These are phyloP conservation scores for Candida sphagnicola DNA, from an alignment of 805 yeast species.

Conservation along the genomic window DNA sequence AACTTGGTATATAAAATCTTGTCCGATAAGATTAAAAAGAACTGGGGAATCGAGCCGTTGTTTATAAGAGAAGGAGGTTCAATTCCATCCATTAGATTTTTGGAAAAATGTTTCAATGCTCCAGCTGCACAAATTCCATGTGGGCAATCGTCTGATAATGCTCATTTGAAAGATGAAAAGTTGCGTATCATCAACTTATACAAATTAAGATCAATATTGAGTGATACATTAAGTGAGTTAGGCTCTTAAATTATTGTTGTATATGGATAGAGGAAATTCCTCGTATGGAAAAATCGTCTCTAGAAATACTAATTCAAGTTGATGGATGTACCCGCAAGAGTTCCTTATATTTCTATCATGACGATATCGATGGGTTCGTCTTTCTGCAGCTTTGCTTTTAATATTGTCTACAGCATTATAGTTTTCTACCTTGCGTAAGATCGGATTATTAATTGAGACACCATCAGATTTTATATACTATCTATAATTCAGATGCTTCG, in stretches of 20 bases:
- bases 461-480: no score
- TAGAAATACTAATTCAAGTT: no score
- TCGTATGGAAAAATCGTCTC: no score
- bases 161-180: conserved; percentile 87
- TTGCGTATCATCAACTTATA: conserved; percentile 73
- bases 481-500: no score
- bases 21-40: conserved; percentile 53
- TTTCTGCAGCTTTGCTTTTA: no score
- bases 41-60: conserved; percentile 80
- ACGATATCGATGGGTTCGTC: no score
- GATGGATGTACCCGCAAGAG: no score
- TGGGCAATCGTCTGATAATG: conserved; percentile 93
- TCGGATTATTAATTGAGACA: no score
- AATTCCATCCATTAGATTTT: conserved; percentile 80
- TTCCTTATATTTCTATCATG: no score
- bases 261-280: no score
- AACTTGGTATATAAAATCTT: conserved; percentile 71
- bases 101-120: conserved; percentile 79
- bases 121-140: conserved; percentile 96
- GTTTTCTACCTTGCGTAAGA: no score
- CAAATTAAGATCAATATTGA: conserved; percentile 63
- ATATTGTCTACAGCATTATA: no score
- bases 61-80: conserved; percentile 96
- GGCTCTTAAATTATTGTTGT: conserved; percentile 20
- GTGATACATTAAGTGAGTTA: conserved; percentile 45